Conservation (phyloP, 441 rosid species). For the Eugenia klotzschiana region DNA sequence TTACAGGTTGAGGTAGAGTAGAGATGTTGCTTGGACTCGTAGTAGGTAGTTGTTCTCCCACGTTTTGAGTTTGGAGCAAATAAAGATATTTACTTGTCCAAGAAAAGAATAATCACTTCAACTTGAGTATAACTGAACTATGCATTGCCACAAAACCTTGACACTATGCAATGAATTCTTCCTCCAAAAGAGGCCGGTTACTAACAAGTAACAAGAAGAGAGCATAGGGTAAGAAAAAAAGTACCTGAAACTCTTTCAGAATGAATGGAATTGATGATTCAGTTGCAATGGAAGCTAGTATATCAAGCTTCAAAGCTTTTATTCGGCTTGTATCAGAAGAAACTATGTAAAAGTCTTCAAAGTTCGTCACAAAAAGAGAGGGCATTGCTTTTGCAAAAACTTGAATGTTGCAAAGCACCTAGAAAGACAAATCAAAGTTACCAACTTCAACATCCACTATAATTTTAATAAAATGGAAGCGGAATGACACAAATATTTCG, state of each 20-base stretch:
- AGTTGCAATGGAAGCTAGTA: constrained; percentile 66
- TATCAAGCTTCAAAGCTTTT: constrained; percentile 81
- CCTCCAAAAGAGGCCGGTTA: background rate
- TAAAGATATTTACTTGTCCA: background rate
- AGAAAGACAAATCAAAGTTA: constrained; percentile 15
- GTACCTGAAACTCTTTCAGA: constrained; percentile 87
- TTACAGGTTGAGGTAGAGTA: background rate
- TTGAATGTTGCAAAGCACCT: constrained; percentile 87
- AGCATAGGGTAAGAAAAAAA: background rate
- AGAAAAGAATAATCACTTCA: background rate
- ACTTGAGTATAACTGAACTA: background rate
- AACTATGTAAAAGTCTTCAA: constrained; percentile 58
- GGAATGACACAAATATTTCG: background rate
- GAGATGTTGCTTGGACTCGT: background rate
- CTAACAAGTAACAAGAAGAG: background rate
- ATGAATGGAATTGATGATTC: constrained; percentile 53
- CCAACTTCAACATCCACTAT: background rate
- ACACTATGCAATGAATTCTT: background rate
- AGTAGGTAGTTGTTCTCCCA: background rate
- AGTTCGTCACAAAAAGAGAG: constrained; percentile 61
- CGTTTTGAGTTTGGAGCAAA: background rate
- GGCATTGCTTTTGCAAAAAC: constrained; percentile 80
- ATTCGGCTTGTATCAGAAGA: constrained; percentile 74
- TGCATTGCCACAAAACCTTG: background rate
- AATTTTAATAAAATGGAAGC: background rate